A percentile compares a stretch with the other conserved stretches of the same genome.
Evolutionary conservation across 1,139 yeast genomes (phyloP).

Genomic region (Magnusiomyces fungicola): DNA sequence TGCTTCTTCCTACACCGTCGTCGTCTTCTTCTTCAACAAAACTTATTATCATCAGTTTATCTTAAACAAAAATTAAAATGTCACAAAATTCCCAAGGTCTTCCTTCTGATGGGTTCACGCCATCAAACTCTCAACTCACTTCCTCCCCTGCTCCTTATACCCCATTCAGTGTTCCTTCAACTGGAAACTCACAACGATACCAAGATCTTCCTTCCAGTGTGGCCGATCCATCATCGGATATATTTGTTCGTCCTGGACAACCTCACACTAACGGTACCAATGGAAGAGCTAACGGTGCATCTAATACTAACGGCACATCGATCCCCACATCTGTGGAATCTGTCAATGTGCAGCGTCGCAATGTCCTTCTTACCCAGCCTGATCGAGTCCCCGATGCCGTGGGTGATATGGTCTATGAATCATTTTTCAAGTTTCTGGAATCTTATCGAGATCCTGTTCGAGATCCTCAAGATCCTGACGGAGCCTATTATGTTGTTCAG

Average conservation of each 20-base stretch:
- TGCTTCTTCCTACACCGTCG: too few species aligned
- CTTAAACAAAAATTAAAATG: neutral
- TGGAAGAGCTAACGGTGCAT: neutral
- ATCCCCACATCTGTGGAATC: slow-evolving; percentile 3
- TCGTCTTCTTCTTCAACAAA: too few species aligned
- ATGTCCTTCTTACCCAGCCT: slow-evolving; percentile 33
- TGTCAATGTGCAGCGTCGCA: slow-evolving; percentile 11
- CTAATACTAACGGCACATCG: neutral
- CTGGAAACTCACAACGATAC: slow-evolving; percentile 2
- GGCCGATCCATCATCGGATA: neutral
- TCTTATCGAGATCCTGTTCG: slow-evolving; percentile 38
- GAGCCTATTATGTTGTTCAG: slow-evolving; percentile 59
- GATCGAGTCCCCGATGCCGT: slow-evolving; percentile 87
- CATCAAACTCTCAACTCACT: neutral
- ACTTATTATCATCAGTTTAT: too few species aligned
- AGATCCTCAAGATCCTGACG: slow-evolving; percentile 39
- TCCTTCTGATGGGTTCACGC: slow-evolving; percentile 1
- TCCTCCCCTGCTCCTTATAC: neutral
- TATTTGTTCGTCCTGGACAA: neutral
- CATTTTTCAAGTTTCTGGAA: slow-evolving; percentile 79
- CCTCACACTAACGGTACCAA: neutral
- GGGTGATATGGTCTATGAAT: slow-evolving; percentile 88
- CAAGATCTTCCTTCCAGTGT: slow-evolving; percentile 5
- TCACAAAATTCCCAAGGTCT: slow-evolving; percentile 1
- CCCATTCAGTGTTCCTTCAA: slow-evolving; percentile 5